Evolutionary conservation across 2,329 filamentous ascomycete genomes (phyloP), one percentile per base, ranked within the genome.

Genomic region (Claviceps spartinae): DNA sequence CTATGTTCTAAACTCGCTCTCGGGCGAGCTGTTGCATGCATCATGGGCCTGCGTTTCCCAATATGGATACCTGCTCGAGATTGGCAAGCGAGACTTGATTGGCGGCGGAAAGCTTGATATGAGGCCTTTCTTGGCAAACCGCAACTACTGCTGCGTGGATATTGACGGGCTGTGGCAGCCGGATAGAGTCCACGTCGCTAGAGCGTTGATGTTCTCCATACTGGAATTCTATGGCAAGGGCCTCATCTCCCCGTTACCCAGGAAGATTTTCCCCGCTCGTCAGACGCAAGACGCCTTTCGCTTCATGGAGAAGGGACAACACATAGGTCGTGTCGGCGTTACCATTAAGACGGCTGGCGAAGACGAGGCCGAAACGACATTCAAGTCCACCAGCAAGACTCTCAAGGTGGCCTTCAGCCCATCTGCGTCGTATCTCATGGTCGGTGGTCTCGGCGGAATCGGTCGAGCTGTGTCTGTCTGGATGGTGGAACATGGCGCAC

Each of bases 91-190:
- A 14, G 67, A 69, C 47, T 54, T 69, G 8, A 16, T 59, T 1
- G 65, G 66, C 1, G 64, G 67, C 7, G 67, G 62, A 3, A 57
- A 61, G 3, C 63, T 78, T 1, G 65, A 68, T 2, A 73, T 78
- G 73, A 52, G 62, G 34, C 20, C 44, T 1, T 46, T 40, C 20
- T 20, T 51, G 14, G 26, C 13, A 11, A 48, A 40, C 3, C 47
- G 47, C 11, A n/a, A 13, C 20, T 48, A 26, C 34, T 40, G 16
- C n/a, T 48, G 47, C 20, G 37, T 51, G 11, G 26, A 51, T n/a
- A 45, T 46, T 24, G 18, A 43, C 22, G n/a, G 16, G 37, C 42
- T 37, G 2, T 45, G 26, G 9, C 2, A 18, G 16, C 14, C 3
- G 47, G 26, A 4, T 38, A 50, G 30, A 22, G n/a, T 13, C 14